These are phyloP conservation scores for Caloboletus inedulis DNA, from an alignment of 1,284 basidiomycete species.

Conservation along the genomic window DNA sequence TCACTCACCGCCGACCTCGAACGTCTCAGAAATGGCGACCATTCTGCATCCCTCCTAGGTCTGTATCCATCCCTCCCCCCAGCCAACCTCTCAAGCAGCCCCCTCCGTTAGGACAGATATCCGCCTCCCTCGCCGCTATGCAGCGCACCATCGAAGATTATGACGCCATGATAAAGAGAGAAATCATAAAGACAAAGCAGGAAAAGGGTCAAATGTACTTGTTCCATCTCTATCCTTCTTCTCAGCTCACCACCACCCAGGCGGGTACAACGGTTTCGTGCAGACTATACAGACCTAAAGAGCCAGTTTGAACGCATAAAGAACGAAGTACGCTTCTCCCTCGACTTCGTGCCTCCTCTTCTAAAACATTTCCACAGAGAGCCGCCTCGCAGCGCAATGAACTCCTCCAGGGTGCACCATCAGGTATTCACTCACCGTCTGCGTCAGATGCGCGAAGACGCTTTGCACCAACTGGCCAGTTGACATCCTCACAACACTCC, in stretches of 20 bases:
- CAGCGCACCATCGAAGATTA: conserved; percentile 93
- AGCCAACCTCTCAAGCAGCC: conserved; percentile 6
- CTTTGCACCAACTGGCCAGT: conserved; percentile 43
- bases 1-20: conserved; percentile 87
- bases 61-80: conserved; percentile 13
- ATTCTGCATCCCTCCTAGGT: conserved; percentile 81
- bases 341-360: not conserved
- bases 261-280: conserved; percentile 79
- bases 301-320: conserved; percentile 69
- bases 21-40: conserved; percentile 74
- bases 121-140: conserved; percentile 89
- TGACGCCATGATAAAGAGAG: conserved; percentile 91
- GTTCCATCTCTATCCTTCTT: not conserved
- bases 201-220: conserved; percentile 90
- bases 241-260: conserved; percentile 37
- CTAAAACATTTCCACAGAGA: conserved; percentile 41
- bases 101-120: conserved; percentile 81
- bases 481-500: conserved; percentile 46
- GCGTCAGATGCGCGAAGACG: conserved; percentile 57
- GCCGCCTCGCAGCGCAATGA: conserved; percentile 57
- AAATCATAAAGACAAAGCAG: conserved; percentile 90
- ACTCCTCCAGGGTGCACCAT: conserved; percentile 50
- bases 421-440: conserved; percentile 43
- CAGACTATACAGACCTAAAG: conserved; percentile 71
- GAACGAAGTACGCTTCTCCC: conserved; percentile 38